Base-by-base conservation (phyloP, 305 asterid species). In the Ilex paraguariensis region DNA sequence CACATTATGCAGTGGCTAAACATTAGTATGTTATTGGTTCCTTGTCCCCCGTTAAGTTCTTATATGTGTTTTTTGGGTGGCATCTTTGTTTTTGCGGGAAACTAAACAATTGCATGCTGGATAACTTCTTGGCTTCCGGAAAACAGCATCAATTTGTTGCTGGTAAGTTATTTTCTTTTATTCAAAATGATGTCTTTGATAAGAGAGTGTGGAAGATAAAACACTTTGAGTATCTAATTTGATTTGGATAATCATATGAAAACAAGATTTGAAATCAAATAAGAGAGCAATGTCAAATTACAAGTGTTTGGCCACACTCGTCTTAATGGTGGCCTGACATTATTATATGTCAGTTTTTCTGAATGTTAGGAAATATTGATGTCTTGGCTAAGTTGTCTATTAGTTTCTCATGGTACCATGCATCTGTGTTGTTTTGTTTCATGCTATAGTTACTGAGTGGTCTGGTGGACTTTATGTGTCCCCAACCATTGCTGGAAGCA, bases 401-500 rank as follows among this genome's bases (percentile, higher is more conserved):
- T 7, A 49, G 3, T 49, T 3, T n/a, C 53, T 49, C 46, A 58
- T 39, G 11, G 52, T n/a, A 11, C 49, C 10, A 36, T 48, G 21
- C 40, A 40, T 62, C 48, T 50, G 53, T 28, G 32, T 15, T 15
- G 32, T 44, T 74, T 69, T 21, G 13, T 16, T 65, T 67, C n/a
- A 66, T 63, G 54, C 52, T 66, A 44, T 79, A 93, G 99, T 93
- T 57, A 90, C 99, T 66, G 99, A 93, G 67, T 93, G 99, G 99
- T 86, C 87, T 78, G 99, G 99, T 63, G 99, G 97, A 71, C 96
- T 93, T 42, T 93, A 93, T 52, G 77, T 93, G 44, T 93, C 99
- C 44, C 99, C 97, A 39, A 83, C 97, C 45, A 79, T 86, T 74
- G 99, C 99, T 73, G 99, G 99, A 67, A 93, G 99, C 86, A 83